Evolutionary conservation across 331 rosid species (phyloP).

Genomic region (Malus hybrid): DNA sequence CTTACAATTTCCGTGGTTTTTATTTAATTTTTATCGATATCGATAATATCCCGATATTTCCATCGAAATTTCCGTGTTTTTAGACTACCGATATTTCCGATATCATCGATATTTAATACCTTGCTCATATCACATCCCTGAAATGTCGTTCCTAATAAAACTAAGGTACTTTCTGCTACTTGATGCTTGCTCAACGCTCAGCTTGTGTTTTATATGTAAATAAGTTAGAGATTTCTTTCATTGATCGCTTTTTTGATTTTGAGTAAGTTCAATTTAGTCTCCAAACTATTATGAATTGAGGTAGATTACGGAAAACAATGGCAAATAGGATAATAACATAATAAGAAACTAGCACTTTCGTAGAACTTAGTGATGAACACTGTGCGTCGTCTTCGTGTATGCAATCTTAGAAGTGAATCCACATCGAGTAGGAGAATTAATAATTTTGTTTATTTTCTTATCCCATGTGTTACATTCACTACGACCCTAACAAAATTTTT

Average conservation of each 20-base stretch:
- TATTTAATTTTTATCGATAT: too few species aligned
- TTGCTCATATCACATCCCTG: constrained; percentile 61
- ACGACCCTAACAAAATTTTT: neutral
- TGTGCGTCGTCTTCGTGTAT: neutral
- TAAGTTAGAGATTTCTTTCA: neutral
- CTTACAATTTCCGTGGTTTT: too few species aligned
- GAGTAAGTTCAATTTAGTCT: neutral
- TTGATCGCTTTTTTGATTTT: neutral
- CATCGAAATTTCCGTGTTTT: too few species aligned
- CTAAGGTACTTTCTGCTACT: constrained; percentile 44
- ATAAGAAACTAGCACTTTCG: too few species aligned
- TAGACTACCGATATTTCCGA: too few species aligned
- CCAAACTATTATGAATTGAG: neutral
- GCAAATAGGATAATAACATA: too few species aligned
- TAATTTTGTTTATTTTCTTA: neutral
- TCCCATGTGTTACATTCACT: neutral
- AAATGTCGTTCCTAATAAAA: constrained; percentile 78
- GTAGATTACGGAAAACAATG: too few species aligned
- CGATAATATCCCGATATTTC: too few species aligned
- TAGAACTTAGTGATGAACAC: neutral
- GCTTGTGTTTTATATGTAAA: neutral
- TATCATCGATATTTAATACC: too few species aligned
- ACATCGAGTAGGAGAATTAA: neutral
- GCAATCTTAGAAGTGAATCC: neutral
- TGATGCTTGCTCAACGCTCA: neutral